Evolutionary conservation across 345 rosid species (phyloP).

Genomic region (Eucalyptus grandis): DNA sequence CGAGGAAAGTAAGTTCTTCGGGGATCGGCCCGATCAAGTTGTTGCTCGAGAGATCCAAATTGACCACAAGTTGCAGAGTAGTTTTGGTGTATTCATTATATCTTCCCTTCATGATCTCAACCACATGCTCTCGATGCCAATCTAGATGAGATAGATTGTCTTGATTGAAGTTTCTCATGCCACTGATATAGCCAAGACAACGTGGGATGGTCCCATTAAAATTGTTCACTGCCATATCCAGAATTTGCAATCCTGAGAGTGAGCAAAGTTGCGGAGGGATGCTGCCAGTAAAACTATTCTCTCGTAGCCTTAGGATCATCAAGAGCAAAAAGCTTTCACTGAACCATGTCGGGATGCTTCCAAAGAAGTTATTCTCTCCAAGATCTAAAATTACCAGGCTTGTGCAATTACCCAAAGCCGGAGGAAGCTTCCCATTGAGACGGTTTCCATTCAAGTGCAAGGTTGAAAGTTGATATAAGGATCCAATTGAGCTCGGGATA

Average conservation of each 20-base stretch:
- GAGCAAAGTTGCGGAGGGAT: slow-evolving; percentile 3
- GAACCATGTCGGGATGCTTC: not conserved
- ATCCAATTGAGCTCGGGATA: not conserved
- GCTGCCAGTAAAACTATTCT: not conserved
- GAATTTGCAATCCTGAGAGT: not conserved
- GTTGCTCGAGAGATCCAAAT: slow-evolving; percentile 13
- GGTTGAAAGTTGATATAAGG: not conserved
- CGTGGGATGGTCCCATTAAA: not conserved
- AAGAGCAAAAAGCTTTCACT: not conserved
- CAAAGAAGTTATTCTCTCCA: not conserved
- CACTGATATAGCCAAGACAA: not conserved
- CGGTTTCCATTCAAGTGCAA: not conserved
- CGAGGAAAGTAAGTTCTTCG: not conserved
- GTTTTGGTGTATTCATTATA: not conserved
- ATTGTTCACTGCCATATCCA: not conserved
- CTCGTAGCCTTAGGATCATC: not conserved
- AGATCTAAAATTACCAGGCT: not conserved
- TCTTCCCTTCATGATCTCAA: not conserved
- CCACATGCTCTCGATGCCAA: not conserved
- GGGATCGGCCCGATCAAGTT: slow-evolving; percentile 4
- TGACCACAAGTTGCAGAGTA: not conserved
- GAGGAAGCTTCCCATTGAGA: not conserved
- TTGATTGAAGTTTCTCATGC: not conserved
- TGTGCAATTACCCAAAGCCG: not conserved
- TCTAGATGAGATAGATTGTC: not conserved